Base-by-base conservation (phyloP, 306 rosid genomes). In the Datisca glomerata region DNA sequence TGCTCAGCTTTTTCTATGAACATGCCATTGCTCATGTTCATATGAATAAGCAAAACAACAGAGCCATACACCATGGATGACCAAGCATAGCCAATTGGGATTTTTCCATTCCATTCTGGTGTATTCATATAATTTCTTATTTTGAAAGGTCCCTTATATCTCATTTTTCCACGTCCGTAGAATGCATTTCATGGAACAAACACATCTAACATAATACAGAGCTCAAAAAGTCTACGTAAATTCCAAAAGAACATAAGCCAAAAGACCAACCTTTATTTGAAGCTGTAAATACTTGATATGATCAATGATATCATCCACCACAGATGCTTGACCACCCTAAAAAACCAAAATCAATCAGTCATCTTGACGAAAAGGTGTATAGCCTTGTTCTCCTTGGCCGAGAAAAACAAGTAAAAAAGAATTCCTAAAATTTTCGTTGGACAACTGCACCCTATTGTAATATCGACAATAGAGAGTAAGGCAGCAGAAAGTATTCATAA, bases 291-390 rank as follows among this genome's bases (percentile, higher is more conserved):
- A 59, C 69, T 86, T 81, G 61, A 86, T 49, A 60, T 86, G 64
- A 76, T 86, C 96, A 49, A 86, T 86, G 55, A 73, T 58, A 41
- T 75, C 93, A 48, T 81, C 96, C 55, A 81, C 41, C 47, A 60
- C 49, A 46, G 72, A 68, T 16, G 70, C 76, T 56, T 79, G 81
- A 63, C 71, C 53, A 54, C 75, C 96, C 96, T 86, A 44, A 60
- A 53, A 21, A 57, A 28, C n/a, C 43, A 49, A 56, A 69, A 25
- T 24, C 21, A 32, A 47, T n/a, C n/a, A n/a, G n/a, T n/a, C n/a
- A n/a, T n/a, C n/a, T n/a, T n/a, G 19, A n/a, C 38, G 29, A 49
- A 33, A 15, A 21, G n/a, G n/a, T 28, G 18, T 12, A 25, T 45
- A 7, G 13, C 21, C 36, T 23, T 15, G 18, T 5, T 4, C 41